A percentile compares a stretch with the other conserved stretches of the same genome.
Evolutionary conservation across 371 early-diverging fungal species (phyloP).

Genomic region (Rhizomucor miehei): DNA sequence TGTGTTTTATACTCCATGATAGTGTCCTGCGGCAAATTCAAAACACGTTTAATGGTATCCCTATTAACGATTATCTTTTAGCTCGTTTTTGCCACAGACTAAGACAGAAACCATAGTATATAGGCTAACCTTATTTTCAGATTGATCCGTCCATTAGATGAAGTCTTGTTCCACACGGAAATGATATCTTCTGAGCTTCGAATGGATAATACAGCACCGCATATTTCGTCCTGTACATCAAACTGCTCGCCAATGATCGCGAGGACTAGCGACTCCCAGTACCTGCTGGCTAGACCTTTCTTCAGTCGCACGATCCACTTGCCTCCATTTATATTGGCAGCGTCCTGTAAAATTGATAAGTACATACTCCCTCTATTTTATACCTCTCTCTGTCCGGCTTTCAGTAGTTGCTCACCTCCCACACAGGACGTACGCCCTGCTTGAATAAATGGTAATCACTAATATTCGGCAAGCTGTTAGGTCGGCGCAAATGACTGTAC

Average conservation of each 20-base stretch:
- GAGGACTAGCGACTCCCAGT: conserved; percentile 92
- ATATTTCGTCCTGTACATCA: conserved; percentile 86
- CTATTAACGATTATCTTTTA: conserved; percentile 25
- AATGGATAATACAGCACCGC: conserved; percentile 95
- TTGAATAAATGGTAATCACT: conserved; percentile 96
- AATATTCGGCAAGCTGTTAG: conserved; percentile 84
- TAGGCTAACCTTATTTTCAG: conserved; percentile 67
- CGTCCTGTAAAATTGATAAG: conserved; percentile 49
- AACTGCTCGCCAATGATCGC: conserved; percentile 93
- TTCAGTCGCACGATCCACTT: conserved; percentile 97
- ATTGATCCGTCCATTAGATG: conserved; percentile 81
- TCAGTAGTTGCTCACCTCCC: conserved; percentile 74
- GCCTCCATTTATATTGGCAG: conserved; percentile 90
- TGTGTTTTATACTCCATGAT: conserved; percentile 98
- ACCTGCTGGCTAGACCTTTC: conserved; percentile 90
- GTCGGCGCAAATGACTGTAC: conserved; percentile 83
- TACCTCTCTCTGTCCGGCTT: background rate
- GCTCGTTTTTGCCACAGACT: background rate
- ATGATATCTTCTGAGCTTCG: conserved; percentile 92
- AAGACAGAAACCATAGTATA: background rate
- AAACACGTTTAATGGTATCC: conserved; percentile 84
- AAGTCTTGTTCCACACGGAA: conserved; percentile 91
- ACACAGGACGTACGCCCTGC: conserved; percentile 93
- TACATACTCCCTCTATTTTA: background rate
- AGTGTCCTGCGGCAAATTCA: conserved; percentile 83